phyloP scores from a whole-genome alignment of 2,329 filamentous ascomycete species.

The Trichophyton mentagrophytes region DNA sequence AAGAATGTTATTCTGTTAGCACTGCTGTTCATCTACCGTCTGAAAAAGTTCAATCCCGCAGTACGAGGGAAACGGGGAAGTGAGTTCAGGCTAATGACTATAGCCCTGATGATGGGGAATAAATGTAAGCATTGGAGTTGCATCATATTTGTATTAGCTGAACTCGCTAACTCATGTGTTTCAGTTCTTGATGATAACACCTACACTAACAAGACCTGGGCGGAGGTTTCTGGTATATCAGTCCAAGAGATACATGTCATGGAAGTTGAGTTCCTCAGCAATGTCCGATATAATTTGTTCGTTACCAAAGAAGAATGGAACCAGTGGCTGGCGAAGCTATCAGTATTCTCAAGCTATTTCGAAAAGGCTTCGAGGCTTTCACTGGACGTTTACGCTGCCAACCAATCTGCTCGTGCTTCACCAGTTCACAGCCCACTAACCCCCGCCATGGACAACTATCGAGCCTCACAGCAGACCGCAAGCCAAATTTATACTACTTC shows the following conservation, averaged over 20 bases:
- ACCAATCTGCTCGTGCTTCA: conserved; percentile 26
- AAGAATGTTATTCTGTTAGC: conserved; percentile 89
- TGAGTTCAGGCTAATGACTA: conserved; percentile 82
- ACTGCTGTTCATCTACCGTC: conserved; percentile 78
- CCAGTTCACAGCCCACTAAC: conserved; percentile 7
- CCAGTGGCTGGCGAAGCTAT: conserved; percentile 70
- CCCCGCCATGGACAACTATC: not conserved
- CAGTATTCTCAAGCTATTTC: conserved; percentile 73
- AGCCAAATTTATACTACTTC: not conserved
- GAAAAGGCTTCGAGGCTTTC: conserved; percentile 49
- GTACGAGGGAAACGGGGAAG: conserved; percentile 88
- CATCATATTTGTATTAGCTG: not conserved
- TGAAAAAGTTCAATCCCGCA: conserved; percentile 79
- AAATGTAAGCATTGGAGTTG: conserved; percentile 54
- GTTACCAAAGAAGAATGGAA: conserved; percentile 79
- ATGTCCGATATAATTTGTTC: conserved; percentile 89
- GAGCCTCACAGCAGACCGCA: not conserved
- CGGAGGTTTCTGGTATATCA: conserved; percentile 86
- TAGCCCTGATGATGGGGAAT: conserved; percentile 94
- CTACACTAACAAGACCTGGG: conserved; percentile 99
- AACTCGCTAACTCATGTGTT: conserved; percentile 8
- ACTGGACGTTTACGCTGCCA: conserved; percentile 18
- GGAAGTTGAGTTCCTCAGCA: conserved; percentile 99
- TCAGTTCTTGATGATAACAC: conserved; percentile 91
- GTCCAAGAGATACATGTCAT: conserved; percentile 96